Evolutionary conservation across 2,329 filamentous ascomycete genomes (phyloP), one percentile per base, ranked within the genome.

Genomic region (Xylaria hypoxylon): DNA sequence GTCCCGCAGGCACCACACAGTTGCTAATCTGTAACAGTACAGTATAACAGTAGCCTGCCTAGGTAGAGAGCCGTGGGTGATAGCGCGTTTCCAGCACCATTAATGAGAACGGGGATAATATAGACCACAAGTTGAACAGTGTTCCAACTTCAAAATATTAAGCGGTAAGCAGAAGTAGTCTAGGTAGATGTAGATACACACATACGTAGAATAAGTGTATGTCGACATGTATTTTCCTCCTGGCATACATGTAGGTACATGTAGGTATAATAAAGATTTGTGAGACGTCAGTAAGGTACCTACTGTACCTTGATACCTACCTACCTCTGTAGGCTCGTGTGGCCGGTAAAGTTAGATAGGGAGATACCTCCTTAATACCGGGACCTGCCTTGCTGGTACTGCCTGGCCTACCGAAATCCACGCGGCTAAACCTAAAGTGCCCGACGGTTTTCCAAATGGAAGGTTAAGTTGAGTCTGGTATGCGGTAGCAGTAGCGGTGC

Each of bases 401-500:
- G 52, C 64, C 45, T 47, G 45, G 35, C 57, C 13, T 47, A 26
- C 33, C 35, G 38, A 28, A 44, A n/a, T n/a, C 45, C 60, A 59
- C 13, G 35, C 51, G 40, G 53, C 64, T 53, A 68, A 66, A 58
- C 67, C 52, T 42, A 64, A 64, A 64, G 17, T 42, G 45, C 42
- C 24, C 52, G 42, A 50, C 50, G 48, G 48, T 45, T 51, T 57
- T 68, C 50, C 31, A 60, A 58, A 64, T 58, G 53, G 35, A 58
- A 62, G 50, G 56, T 64, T 33, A 13, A 52, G 26, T 50, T 33
- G n/a, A 52, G 26, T 50, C 13, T 44, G 53, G 24, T 17, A 45
- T 45, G 53, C 8, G 10, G 24, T 33, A 22, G 38, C 31, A 53
- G 50, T 53, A 45, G 50, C 55, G 31, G 50, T 44, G 31, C 19